Conservation (phyloP, 2,329 filamentous ascomycete species). For the Fusarium camptoceras region DNA sequence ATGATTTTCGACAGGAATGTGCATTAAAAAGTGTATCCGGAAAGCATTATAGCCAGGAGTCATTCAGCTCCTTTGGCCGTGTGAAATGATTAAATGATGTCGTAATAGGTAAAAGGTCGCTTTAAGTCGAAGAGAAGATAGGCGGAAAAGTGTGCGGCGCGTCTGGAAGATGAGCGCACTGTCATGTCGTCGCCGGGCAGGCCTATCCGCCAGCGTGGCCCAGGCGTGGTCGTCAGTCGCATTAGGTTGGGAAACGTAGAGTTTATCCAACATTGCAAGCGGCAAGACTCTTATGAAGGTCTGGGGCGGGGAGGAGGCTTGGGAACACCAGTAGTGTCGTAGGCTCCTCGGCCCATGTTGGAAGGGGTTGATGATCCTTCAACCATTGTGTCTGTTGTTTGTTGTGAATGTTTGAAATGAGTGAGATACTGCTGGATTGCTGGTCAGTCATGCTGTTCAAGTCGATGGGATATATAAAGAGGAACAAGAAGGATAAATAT, state of each 20-base stretch:
- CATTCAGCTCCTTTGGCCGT: conserved; percentile 33
- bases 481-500: not conserved
- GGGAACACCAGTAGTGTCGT: conserved; percentile 63
- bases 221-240: conserved; percentile 36
- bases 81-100: conserved; percentile 41
- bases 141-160: conserved; percentile 25
- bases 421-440: conserved; percentile 17
- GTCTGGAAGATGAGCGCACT: conserved; percentile 12
- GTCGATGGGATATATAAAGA: not conserved
- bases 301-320: conserved; percentile 60
- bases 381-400: conserved; percentile 53
- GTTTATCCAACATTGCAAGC: conserved; percentile 38
- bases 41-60: conserved; percentile 47
- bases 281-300: conserved; percentile 50
- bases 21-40: conserved; percentile 52
- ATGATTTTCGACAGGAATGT: conserved; percentile 51
- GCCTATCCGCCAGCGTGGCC: conserved; percentile 39
- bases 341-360: conserved; percentile 65
- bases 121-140: conserved; percentile 37
- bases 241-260: conserved; percentile 31
- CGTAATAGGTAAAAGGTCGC: conserved; percentile 42
- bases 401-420: conserved; percentile 15
- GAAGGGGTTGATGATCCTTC: conserved; percentile 49
- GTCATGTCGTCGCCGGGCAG: conserved; percentile 34
- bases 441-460: conserved; percentile 31